Percentiles rank a stretch among this genome's conserved stretches.
Evolutionary conservation across 2,329 filamentous ascomycete genomes (phyloP).

Genomic region (Diaporthe sp.): DNA sequence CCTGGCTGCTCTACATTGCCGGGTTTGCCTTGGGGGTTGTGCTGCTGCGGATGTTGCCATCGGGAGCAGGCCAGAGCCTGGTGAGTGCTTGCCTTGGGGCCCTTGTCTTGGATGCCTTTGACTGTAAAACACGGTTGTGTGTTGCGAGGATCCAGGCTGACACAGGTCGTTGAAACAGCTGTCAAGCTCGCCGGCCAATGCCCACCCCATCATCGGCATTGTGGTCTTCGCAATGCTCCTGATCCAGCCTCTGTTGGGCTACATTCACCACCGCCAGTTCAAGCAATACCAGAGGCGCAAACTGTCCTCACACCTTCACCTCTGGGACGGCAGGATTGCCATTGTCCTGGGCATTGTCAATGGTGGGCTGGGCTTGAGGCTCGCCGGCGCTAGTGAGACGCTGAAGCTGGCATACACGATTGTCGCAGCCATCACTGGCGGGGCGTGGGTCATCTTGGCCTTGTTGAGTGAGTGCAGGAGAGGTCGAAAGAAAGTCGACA

Average conservation of each 20-base stretch:
- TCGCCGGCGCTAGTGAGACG: constrained; percentile 49
- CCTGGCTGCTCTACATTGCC: constrained; percentile 53
- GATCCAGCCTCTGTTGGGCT: constrained; percentile 58
- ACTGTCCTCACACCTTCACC: constrained; percentile 57
- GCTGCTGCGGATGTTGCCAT: constrained; percentile 51
- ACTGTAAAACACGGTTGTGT: neutral
- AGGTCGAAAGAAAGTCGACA: neutral
- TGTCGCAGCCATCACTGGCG: constrained; percentile 54
- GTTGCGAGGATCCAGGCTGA: neutral
- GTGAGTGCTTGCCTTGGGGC: constrained; percentile 45
- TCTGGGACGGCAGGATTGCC: constrained; percentile 57
- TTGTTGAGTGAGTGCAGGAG: constrained; percentile 50
- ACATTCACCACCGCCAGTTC: constrained; percentile 58
- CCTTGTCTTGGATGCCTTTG: neutral
- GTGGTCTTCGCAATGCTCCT: constrained; percentile 55
- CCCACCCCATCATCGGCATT: constrained; percentile 63
- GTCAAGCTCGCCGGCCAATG: constrained; percentile 49
- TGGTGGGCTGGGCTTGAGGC: constrained; percentile 58
- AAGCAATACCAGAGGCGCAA: constrained; percentile 54
- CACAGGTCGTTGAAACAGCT: constrained; percentile 45
- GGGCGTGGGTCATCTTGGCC: constrained; percentile 54
- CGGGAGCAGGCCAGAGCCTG: constrained; percentile 48
- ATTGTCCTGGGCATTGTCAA: constrained; percentile 60
- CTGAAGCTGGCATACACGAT: constrained; percentile 54
- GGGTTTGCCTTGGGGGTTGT: constrained; percentile 59